A percentile compares a stretch with the other conserved stretches of the same genome.
Conservation (phyloP, 306 rosid species). For the Pyrus communis region DNA sequence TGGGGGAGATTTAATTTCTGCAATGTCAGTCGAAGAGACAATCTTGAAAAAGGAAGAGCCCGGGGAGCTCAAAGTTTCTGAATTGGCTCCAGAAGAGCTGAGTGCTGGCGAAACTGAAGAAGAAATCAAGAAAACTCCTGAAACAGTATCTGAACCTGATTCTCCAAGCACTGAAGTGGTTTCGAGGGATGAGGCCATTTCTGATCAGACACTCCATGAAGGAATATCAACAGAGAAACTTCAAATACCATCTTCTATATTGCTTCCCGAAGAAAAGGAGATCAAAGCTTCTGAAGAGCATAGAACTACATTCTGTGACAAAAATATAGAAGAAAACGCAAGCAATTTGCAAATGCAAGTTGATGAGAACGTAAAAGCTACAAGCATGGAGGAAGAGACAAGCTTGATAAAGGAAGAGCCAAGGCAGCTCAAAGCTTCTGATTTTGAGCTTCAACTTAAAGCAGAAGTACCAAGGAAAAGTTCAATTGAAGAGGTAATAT, state of each 20-base stretch:
- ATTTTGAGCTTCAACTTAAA: not conserved
- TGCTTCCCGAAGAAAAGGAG: not conserved
- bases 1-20: not conserved
- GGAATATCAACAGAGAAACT: too few relatives aligned
- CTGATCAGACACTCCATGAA: not conserved
- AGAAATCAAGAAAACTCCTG: constrained; percentile 8
- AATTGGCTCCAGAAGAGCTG: not conserved
- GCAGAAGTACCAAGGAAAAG: not conserved
- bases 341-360: not conserved
- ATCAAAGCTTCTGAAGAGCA: not conserved
- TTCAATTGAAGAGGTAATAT: not conserved
- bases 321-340: not conserved
- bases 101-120: constrained; percentile 7
- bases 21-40: not conserved
- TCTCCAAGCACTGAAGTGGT: not conserved
- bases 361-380: not conserved
- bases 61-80: constrained; percentile 5
- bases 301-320: not conserved
- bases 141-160: not conserved
- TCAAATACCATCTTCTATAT: too few relatives aligned
- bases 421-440: constrained; percentile 6
- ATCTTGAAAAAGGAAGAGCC: constrained; percentile 1
- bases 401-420: not conserved
- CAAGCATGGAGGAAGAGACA: not conserved
- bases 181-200: not conserved